Conservation (phyloP, 352 stramenopile genomes). For the Phytopythium cucurbitacearum region DNA sequence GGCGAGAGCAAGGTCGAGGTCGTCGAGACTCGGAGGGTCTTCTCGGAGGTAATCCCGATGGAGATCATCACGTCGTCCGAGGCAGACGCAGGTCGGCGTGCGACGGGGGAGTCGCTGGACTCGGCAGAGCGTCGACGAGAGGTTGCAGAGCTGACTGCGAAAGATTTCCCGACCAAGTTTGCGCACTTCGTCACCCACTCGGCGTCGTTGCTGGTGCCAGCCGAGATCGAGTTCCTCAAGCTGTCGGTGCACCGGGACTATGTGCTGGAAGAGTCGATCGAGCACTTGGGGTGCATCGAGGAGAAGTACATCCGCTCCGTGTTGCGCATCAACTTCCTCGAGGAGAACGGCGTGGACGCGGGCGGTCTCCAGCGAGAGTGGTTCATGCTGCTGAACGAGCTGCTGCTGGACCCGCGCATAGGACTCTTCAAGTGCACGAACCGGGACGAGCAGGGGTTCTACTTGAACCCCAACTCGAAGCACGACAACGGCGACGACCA, state of each 20-base stretch:
- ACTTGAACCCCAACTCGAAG: slow-evolving; percentile 59
- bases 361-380: slow-evolving; percentile 87
- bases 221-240: slow-evolving; percentile 42
- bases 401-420: slow-evolving; percentile 34
- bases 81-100: slow-evolving; percentile 23
- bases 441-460: slow-evolving; percentile 47
- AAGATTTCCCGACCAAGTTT: slow-evolving; percentile 49
- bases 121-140: slow-evolving; percentile 27
- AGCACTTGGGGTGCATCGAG: slow-evolving; percentile 50
- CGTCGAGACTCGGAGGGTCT: slow-evolving; percentile 28
- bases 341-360: slow-evolving; percentile 79
- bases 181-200: slow-evolving; percentile 42
- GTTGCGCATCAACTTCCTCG: slow-evolving; percentile 77
- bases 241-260: slow-evolving; percentile 43
- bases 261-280: slow-evolving; percentile 63
- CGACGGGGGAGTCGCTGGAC: slow-evolving; percentile 29
- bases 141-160: slow-evolving; percentile 18
- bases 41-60: slow-evolving; percentile 25
- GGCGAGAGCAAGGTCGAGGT: slow-evolving; percentile 25
- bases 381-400: slow-evolving; percentile 78
- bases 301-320: slow-evolving; percentile 49
- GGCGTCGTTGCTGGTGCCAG: slow-evolving; percentile 27
- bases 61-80: slow-evolving; percentile 31
- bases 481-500: slow-evolving; percentile 61
- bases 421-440: slow-evolving; percentile 59